Percentiles rank a stretch among this genome's conserved stretches.
phyloP scores from a whole-genome alignment of 1,284 basidiomycete genomes.

The Schizopora paradoxa region DNA sequence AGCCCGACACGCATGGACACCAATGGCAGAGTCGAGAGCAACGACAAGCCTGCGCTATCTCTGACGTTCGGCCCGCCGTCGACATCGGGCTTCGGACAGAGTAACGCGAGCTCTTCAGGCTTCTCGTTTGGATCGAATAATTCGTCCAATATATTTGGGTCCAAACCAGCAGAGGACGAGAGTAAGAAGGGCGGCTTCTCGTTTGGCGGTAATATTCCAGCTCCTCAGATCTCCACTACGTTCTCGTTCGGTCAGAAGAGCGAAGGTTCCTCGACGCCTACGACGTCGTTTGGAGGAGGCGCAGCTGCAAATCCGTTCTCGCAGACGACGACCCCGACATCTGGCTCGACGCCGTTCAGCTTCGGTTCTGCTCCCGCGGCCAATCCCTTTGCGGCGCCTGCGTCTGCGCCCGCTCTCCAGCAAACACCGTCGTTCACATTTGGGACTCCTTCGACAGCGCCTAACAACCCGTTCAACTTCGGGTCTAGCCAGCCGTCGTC shows the following conservation, averaged over 20 bases:
- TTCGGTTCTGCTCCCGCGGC: slow-evolving; percentile 9
- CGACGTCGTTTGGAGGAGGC: slow-evolving; percentile 38
- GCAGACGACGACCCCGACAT: slow-evolving; percentile 37
- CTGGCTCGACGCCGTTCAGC: slow-evolving; percentile 36
- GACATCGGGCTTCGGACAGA: slow-evolving; percentile 5
- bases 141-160: slow-evolving; percentile 20
- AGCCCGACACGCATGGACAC: slow-evolving; percentile 50
- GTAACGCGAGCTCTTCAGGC: slow-evolving; percentile 2
- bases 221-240: slow-evolving; percentile 27
- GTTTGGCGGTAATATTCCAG: slow-evolving; percentile 16
- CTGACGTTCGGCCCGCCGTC: slow-evolving; percentile 38
- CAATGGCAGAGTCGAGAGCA: slow-evolving; percentile 30
- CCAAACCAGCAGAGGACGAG: slow-evolving; percentile 6
- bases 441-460: slow-evolving; percentile 15
- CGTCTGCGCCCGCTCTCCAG: slow-evolving; percentile 24
- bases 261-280: slow-evolving; percentile 7
- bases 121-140: slow-evolving; percentile 24
- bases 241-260: slow-evolving; percentile 30
- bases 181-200: slow-evolving; percentile 7
- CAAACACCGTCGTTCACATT: slow-evolving; percentile 27
- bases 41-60: slow-evolving; percentile 32
- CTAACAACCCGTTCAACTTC: slow-evolving; percentile 18
- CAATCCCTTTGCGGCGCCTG: slow-evolving; percentile 14
- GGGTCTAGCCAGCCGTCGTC: slow-evolving; percentile 47
- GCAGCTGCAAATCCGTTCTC: slow-evolving; percentile 39